These are phyloP conservation scores for Aspergillus terreus DNA, from an alignment of 2,329 filamentous ascomycete species.

Conservation along the genomic window DNA sequence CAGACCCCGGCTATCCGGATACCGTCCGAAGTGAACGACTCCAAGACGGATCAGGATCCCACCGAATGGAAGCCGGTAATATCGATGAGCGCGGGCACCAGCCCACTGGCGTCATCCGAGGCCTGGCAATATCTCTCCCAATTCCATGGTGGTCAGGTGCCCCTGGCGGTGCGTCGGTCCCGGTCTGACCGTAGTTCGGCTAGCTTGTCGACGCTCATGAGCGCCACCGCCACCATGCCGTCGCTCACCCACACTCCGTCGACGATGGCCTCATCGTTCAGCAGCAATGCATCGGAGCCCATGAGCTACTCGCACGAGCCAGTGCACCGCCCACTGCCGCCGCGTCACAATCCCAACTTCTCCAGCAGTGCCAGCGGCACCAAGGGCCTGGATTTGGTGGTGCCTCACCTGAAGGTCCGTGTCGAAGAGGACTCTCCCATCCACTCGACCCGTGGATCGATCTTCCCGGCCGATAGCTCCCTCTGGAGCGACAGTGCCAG, in stretches of 20 bases:
- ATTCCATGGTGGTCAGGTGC: slow-evolving; percentile 35
- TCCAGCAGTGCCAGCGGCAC: slow-evolving; percentile 24
- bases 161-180: slow-evolving; percentile 16
- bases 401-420: slow-evolving; percentile 32
- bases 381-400: slow-evolving; percentile 39
- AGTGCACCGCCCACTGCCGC: slow-evolving; percentile 34
- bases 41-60: slow-evolving; percentile 46
- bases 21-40: slow-evolving; percentile 35
- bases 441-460: slow-evolving; percentile 22
- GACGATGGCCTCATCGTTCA: slow-evolving; percentile 37
- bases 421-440: slow-evolving; percentile 12
- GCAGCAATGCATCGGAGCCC: slow-evolving; percentile 33
- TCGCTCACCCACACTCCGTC: slow-evolving; percentile 37
- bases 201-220: slow-evolving; percentile 31
- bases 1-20: slow-evolving; percentile 32
- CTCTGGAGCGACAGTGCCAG: slow-evolving; percentile 21
- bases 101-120: slow-evolving; percentile 32
- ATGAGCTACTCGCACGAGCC: slow-evolving; percentile 25
- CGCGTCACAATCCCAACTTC: slow-evolving; percentile 39
- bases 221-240: slow-evolving; percentile 21
- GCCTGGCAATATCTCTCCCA: slow-evolving; percentile 44
- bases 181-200: slow-evolving; percentile 24
- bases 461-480: slow-evolving; percentile 27
- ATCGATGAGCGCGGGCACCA: slow-evolving; percentile 18
- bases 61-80: slow-evolving; percentile 49